A percentile compares a stretch with the other conserved stretches of the same genome.
These are phyloP conservation scores for Catharanthus roseus DNA, from an alignment of 257 asterid genomes.

Conservation along the genomic window DNA sequence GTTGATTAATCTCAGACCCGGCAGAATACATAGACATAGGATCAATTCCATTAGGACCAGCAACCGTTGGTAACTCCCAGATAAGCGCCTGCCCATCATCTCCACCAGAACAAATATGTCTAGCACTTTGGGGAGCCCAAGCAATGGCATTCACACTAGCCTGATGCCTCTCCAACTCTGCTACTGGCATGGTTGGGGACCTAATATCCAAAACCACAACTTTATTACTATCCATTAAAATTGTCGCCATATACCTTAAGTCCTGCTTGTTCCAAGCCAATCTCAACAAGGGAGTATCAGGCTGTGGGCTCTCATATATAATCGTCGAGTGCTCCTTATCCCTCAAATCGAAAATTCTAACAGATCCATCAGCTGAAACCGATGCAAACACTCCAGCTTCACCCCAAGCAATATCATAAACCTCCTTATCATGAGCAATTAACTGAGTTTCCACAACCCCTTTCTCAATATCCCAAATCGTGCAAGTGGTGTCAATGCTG, in stretches of 20 bases:
- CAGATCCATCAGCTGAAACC: conserved; percentile 86
- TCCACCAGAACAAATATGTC: conserved; percentile 88
- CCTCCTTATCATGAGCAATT: conserved; percentile 91
- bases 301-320: conserved; percentile 74
- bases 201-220: conserved; percentile 78
- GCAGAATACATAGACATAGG: conserved; percentile 69
- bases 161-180: conserved; percentile 77
- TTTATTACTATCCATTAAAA: conserved; percentile 77
- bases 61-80: conserved; percentile 88
- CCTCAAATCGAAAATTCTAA: conserved; percentile 75
- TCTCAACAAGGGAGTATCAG: conserved; percentile 73
- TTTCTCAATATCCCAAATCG: conserved; percentile 83
- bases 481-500: conserved; percentile 82
- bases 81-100: conserved; percentile 85
- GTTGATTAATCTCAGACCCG: conserved; percentile 77
- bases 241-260: conserved; percentile 89
- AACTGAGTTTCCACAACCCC: conserved; percentile 77
- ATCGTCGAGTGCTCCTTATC: conserved; percentile 94
- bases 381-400: conserved; percentile 85
- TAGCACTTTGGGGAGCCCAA: conserved; percentile 90
- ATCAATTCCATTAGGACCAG: conserved; percentile 90
- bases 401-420: conserved; percentile 94
- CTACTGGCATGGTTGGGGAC: conserved; percentile 80
- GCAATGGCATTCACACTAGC: conserved; percentile 84
- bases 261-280: conserved; percentile 98